Conservation (phyloP, 495 filamentous ascomycete genomes). For the Aspergillus steynii region DNA sequence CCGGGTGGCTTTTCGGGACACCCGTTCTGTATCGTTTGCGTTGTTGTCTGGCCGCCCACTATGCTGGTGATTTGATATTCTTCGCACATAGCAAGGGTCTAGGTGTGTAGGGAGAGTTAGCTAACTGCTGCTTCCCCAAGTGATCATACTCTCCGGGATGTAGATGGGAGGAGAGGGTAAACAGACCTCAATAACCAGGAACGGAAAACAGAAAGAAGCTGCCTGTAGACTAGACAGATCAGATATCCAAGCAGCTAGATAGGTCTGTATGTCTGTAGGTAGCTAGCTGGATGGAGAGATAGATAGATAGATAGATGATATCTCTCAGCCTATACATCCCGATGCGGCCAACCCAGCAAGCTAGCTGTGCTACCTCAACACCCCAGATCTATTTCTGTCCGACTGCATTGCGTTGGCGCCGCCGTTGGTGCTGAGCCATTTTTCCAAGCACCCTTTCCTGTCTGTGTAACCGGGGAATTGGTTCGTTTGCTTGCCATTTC, state of each 20-base stretch:
- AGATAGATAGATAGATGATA: not conserved
- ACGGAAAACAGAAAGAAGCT: too few species aligned
- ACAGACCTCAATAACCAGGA: too few species aligned
- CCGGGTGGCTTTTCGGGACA: not conserved
- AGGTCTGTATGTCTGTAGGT: too few species aligned
- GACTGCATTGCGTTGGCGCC: not conserved
- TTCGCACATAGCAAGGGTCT: not conserved
- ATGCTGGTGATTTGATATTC: not conserved
- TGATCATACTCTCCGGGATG: not conserved
- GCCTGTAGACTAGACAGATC: not conserved
- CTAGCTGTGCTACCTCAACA: not conserved
- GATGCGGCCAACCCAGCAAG: not conserved
- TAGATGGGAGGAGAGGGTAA: not conserved
- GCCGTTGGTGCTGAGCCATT: not conserved
- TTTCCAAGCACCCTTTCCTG: not conserved
- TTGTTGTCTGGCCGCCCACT: not conserved
- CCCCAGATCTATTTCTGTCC: not conserved
- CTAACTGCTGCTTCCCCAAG: not conserved
- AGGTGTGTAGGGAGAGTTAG: not conserved
- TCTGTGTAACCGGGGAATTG: not conserved
- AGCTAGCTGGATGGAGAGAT: too few species aligned
- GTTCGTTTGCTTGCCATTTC: not conserved
- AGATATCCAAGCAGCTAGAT: too few species aligned
- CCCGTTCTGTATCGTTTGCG: not conserved
- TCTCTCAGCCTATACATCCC: not conserved